phyloP scores from a whole-genome alignment of 495 filamentous ascomycete genomes.

The Terfezia claveryi region DNA sequence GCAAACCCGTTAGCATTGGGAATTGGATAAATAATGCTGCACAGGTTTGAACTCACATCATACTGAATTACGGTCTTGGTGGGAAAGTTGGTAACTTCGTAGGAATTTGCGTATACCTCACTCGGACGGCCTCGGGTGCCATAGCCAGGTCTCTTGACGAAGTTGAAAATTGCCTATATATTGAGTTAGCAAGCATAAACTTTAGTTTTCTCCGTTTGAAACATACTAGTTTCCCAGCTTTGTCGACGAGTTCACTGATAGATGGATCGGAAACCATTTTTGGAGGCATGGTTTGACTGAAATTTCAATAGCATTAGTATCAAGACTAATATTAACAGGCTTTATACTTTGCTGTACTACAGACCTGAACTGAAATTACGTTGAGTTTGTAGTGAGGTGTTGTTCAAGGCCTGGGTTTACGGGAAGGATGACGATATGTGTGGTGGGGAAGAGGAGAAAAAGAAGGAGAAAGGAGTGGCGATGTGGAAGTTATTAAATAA shows the following conservation, averaged over 20 bases:
- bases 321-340: background rate
- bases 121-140: conserved; percentile 36
- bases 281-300: background rate
- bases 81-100: conserved; percentile 33
- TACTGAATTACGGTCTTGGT: conserved; percentile 49
- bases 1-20: background rate
- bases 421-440: background rate
- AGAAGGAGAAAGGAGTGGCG: background rate
- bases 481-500: background rate
- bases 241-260: background rate
- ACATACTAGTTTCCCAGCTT: conserved; percentile 6
- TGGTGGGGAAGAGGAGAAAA: background rate
- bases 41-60: conserved; percentile 40
- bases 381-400: background rate
- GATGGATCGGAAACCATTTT: background rate
- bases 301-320: background rate
- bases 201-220: conserved; percentile 8
- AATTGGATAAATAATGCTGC: background rate
- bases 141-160: conserved; percentile 27
- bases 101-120: conserved; percentile 49
- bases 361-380: no score
- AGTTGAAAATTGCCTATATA: background rate
- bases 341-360: background rate
- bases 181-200: conserved; percentile 8
- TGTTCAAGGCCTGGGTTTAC: background rate